Evolutionary conservation across 1,284 basidiomycete genomes (phyloP), one percentile per base, ranked within the genome.

Genomic region (Sparassis latifolia): DNA sequence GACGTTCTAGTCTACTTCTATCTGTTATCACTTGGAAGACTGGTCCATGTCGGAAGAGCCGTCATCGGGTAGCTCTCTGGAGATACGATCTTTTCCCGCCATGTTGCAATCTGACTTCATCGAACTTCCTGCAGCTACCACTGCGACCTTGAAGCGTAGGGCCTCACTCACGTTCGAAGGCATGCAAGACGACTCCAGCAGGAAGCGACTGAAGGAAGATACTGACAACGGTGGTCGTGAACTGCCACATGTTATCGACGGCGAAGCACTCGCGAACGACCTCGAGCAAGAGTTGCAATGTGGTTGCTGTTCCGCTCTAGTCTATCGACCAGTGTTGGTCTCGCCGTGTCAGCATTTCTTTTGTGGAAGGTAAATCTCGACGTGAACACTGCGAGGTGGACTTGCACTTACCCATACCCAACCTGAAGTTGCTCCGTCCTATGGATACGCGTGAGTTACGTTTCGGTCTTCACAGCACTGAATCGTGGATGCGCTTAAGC

Each of bases 331-430:
- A 3, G 87, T 90, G 6, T 70, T 88, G 32, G 86, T 90, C 45
- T 72, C 76, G 31, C 88, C 88, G 20, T 90, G 87, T 62, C 85
- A 90, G 58, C 88, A 89, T 72, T 89, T 86, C 74, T 91, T 88
- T 63, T 91, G 86, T 61, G 89, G 85, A 68, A 89, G 86, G 88
- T 89, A 66, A 57, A 69, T 54, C 42, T 49, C 51, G 10, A 43
- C 29, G 40, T 42, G n/a, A 51, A 45, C 7, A 31, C 38, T 20
- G 29, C 45, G 41, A 27, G 31, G 32, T 39, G 27, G 39, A 3
- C 20, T 3, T 6, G 7, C 40, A 33, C 42, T 62, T 37, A 59
- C 57, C 51, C 12, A 41, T 44, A 41, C 48, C 33, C 37, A 39
- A 30, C 45, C 20, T 30, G 12, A 56, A 90, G 87, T 61, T 90